These are phyloP conservation scores for Pyrenophora graminea DNA, from an alignment of 2,329 filamentous ascomycete genomes.

Conservation along the genomic window DNA sequence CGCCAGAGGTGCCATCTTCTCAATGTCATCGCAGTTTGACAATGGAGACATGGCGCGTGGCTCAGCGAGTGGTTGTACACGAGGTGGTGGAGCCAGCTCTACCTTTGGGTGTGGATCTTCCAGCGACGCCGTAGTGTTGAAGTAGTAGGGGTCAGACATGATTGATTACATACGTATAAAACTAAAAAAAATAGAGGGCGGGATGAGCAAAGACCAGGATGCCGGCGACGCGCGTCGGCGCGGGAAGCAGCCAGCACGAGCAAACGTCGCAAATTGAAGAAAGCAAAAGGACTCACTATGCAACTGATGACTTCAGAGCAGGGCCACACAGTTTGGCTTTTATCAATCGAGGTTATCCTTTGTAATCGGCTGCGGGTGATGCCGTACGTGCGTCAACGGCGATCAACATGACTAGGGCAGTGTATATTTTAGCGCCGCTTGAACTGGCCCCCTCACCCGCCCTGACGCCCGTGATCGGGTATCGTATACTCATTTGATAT, in stretches of 20 bases:
- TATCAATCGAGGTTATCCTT: too few relatives aligned
- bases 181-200: not conserved
- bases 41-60: slow-evolving; percentile 15
- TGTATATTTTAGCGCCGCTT: too few relatives aligned
- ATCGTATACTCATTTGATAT: too few relatives aligned
- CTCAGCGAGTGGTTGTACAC: slow-evolving; percentile 15
- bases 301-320: not conserved
- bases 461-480: too few relatives aligned
- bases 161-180: slow-evolving; percentile 4
- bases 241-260: too few relatives aligned
- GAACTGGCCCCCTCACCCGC: too few relatives aligned
- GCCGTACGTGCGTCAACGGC: too few relatives aligned
- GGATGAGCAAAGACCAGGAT: not conserved
- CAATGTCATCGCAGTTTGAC: not conserved
- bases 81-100: slow-evolving; percentile 22
- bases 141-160: slow-evolving; percentile 4
- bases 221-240: not conserved
- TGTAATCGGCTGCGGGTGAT: too few relatives aligned
- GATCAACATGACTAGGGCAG: too few relatives aligned
- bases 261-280: too few relatives aligned
- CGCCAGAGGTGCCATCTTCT: too few relatives aligned
- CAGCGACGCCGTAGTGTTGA: slow-evolving; percentile 4
- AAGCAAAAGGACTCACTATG: not conserved
- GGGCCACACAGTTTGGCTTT: too few relatives aligned
- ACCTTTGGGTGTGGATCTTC: slow-evolving; percentile 17